phyloP scores from a whole-genome alignment of 106 monocot species.

The Platanthera guangdongensis region DNA sequence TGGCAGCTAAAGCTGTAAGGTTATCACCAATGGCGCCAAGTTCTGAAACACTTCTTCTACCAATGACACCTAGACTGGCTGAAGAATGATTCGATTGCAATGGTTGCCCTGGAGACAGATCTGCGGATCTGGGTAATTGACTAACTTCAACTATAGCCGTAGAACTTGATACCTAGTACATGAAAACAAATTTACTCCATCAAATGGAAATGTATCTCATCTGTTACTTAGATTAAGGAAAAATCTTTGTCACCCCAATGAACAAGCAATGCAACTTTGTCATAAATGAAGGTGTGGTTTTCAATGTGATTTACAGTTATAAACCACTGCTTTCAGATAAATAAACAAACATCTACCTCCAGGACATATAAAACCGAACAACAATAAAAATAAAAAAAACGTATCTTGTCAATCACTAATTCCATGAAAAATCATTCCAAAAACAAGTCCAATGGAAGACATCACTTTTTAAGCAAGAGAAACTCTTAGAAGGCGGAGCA shows the following conservation, averaged over 20 bases:
- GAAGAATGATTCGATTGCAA: constrained; percentile 57
- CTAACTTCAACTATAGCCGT: constrained; percentile 38
- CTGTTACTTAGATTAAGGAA: background rate
- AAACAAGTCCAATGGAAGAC: background rate
- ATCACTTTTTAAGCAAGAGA: no score
- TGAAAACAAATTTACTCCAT: background rate
- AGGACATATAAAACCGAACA: background rate
- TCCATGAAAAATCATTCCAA: background rate
- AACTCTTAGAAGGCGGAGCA: no score
- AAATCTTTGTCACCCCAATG: background rate
- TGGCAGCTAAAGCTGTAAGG: constrained; percentile 42
- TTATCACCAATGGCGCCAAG: constrained; percentile 92
- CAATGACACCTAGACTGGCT: constrained; percentile 82
- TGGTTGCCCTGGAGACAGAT: constrained; percentile 71
- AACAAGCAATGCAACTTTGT: background rate
- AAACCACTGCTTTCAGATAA: background rate
- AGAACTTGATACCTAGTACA: constrained; percentile 33
- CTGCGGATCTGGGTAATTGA: constrained; percentile 51
- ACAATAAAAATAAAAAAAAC: background rate
- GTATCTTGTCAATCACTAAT: background rate
- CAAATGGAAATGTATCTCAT: background rate
- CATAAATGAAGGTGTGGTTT: background rate
- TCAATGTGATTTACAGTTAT: background rate
- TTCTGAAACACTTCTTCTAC: constrained; percentile 81
- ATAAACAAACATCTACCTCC: background rate